phyloP scores from a whole-genome alignment of 176 grass and related monocot genomes.

The Musa beccarii region DNA sequence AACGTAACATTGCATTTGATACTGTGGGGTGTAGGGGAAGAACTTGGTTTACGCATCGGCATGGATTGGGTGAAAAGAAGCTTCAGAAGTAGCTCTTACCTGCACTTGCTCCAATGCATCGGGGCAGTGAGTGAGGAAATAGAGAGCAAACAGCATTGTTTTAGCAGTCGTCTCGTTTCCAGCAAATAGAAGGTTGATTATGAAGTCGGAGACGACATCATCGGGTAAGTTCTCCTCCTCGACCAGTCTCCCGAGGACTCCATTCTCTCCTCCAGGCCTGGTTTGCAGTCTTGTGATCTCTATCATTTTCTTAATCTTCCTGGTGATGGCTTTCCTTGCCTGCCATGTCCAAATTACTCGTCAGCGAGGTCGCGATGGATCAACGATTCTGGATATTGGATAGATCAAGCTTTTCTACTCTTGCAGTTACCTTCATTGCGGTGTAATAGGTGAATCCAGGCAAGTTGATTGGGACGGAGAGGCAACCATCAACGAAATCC shows the following conservation, averaged over 20 bases:
- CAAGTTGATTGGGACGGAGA: constrained; percentile 10
- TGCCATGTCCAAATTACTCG: not conserved
- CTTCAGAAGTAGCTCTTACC: not conserved
- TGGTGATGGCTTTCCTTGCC: constrained; percentile 7
- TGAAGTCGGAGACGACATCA: constrained; percentile 4
- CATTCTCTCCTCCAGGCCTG: not conserved
- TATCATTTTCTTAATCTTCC: constrained; percentile 7
- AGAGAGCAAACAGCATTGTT: constrained; percentile 18
- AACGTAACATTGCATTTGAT: not conserved
- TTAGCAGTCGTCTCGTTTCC: constrained; percentile 19
- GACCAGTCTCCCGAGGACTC: constrained; percentile 12
- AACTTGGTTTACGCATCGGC: too few relatives aligned
- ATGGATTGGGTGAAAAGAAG: too few relatives aligned
- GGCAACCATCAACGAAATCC: constrained; percentile 12
- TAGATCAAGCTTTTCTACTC: not conserved
- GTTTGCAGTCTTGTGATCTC: not conserved
- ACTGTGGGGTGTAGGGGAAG: too few relatives aligned
- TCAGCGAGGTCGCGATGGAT: not conserved
- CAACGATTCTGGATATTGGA: too few relatives aligned
- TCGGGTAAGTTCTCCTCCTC: constrained; percentile 6
- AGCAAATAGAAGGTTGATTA: constrained; percentile 12
- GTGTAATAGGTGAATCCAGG: constrained; percentile 11
- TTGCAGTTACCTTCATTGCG: constrained; percentile 12
- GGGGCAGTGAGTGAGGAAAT: constrained; percentile 15
- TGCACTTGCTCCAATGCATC: constrained; percentile 7